Evolutionary conservation across 164 flowering plant genomes (phyloP), one percentile per base, ranked within the genome.

Genomic region (Magnolia sinica): DNA sequence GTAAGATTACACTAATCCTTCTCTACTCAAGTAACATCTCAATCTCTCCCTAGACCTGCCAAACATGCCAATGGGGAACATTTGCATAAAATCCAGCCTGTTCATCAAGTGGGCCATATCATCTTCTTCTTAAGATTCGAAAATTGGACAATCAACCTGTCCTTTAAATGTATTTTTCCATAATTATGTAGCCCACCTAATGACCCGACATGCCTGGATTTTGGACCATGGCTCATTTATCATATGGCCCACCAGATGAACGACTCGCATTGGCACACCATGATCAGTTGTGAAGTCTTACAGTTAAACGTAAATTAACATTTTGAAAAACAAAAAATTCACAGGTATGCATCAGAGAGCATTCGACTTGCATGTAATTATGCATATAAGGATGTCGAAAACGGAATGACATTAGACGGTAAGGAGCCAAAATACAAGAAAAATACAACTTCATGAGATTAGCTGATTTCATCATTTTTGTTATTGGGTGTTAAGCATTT

Each of bases 341-440:
- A 10, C 59, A 73, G 75, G 75, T 59, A 61, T 73, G 75, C 75
- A 73, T 73, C 68, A 50, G 75, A 73, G 67, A 73, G 68, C 64
- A 61, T 37, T 6, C 5, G 55, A 63, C 75, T 73, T n/a, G 68
- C 75, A 59, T 73, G 67, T 31, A 23, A 73, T 58, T 73, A 59
- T 29, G 67, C 75, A 22, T 73, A 59, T 23, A 73, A 73, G 50
- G 75, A 31, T 9, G 75, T 31, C 10, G 19, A 9, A 24, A 22
- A 19, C 8, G 50, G 22, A 9, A 7, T 55, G 7, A 59, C 75
- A 29, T 31, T 73, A 65, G 77, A 20, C 23, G 71, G 77, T 65
- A 37, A 37, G 6, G 24, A 74, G 70, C 20, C 66, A 29, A 24
- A 61, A 29, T 64, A 10, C 19, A 20, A 74, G 70, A 37, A 55